These are phyloP conservation scores for Cucurbita pepo DNA, from an alignment of 306 rosid species.

Conservation along the genomic window DNA sequence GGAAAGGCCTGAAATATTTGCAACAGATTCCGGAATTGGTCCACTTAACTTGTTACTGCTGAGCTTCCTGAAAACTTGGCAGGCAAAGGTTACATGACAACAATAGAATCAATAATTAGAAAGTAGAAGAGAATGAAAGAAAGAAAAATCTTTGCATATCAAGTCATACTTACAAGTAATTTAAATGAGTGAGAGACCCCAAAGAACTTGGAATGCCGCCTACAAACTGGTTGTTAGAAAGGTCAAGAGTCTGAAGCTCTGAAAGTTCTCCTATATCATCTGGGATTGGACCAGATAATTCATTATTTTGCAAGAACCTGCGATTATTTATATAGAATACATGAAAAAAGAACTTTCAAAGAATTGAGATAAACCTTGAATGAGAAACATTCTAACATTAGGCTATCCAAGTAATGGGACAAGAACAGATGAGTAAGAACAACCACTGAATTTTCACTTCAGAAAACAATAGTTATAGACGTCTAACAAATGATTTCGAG, in stretches of 20 bases:
- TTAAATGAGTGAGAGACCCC: conserved; percentile 58
- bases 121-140: not conserved
- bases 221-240: conserved; percentile 61
- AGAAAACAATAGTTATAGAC: conserved; percentile 1
- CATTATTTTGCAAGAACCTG: conserved; percentile 82
- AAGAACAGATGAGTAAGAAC: not conserved
- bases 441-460: not conserved
- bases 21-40: conserved; percentile 66
- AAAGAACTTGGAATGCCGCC: conserved; percentile 70
- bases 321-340: not conserved
- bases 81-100: conserved; percentile 16
- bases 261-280: conserved; percentile 55
- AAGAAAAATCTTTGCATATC: not conserved
- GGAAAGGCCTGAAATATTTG: conserved; percentile 64
- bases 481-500: conserved; percentile 4
- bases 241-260: conserved; percentile 78
- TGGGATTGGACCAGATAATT: conserved; percentile 68
- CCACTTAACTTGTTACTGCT: conserved; percentile 64
- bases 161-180: conserved; percentile 81
- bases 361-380: not conserved
- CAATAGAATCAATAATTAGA: not conserved
- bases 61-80: conserved; percentile 89
- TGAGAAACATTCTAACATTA: not conserved
- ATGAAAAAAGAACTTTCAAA: not conserved
- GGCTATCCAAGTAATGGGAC: not conserved